Base-by-base conservation (phyloP, 805 yeast species). In the Candida silvatica region DNA sequence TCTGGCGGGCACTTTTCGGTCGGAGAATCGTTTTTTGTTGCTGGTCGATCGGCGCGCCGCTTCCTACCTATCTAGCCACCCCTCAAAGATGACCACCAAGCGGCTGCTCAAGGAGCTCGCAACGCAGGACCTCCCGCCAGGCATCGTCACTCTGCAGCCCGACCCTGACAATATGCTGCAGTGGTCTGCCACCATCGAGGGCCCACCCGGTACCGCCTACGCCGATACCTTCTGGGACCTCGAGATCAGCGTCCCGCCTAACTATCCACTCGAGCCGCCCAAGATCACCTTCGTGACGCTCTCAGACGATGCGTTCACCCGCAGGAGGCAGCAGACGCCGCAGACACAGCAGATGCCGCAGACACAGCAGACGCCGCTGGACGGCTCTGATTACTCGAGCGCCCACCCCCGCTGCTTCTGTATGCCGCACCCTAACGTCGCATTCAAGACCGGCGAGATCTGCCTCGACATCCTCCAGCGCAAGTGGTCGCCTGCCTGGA, bases 401-500 rank as follows among this genome's bases (percentile, higher is more conserved):
- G n/a, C n/a, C n/a, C n/a, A n/a, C n/a, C n/a, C n/a, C n/a, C n/a
- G n/a, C n/a, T 51, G 55, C 36, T 44, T 43, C 32, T 51, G 39
- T 22, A 64, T 49, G 46, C 66, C 70, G 44, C 79, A 72, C 46
- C 68, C 72, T 17, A 72, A 72, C 45, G 62, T 72, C 4, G 61
- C 65, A 39, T 66, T 64, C 41, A 36, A 64, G 29, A 66, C 77
- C 1, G 90, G 90, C 1, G 84, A 77, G 42, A 77, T 81, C 6
- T 81, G 90, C 53, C 56, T 81, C 4, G 84, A 80, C 49, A 74
- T 80, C 7, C 56, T 81, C 33, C 71, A 74, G 37, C 31, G 39
- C 17, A 63, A 63, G 39, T 81, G 88, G 88, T 69, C 83, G 0
- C 88, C 90, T 0, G 84, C 83, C 2, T 80, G 86, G 83, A 71